Conservation (phyloP, 2,329 filamentous ascomycete species). For the Bretziella fagacearum region DNA sequence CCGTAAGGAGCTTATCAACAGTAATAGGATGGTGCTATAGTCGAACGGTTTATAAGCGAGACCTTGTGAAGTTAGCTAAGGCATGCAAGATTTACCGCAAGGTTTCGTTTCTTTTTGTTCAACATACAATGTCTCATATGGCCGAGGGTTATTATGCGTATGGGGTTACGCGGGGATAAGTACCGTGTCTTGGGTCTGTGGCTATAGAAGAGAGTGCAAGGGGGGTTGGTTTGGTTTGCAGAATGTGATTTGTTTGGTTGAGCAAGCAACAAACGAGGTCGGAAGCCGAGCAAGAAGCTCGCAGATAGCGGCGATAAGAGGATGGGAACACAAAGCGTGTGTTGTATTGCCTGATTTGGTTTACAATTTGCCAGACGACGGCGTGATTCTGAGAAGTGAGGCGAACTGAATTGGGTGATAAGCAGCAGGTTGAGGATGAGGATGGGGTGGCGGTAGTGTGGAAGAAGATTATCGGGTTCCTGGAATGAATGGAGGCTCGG, state of each 20-base stretch:
- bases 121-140: no score
- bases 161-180: no score
- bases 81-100: neutral
- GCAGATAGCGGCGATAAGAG: neutral
- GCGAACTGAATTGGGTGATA: neutral
- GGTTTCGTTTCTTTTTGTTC: neutral
- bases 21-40: neutral
- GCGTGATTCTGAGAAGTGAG: neutral
- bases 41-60: slow-evolving; percentile 2
- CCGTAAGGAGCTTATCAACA: neutral
- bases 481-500: neutral
- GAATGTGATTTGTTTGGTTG: no score
- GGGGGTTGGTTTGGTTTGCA: no score
- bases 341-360: neutral
- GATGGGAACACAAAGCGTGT: neutral
- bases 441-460: neutral
- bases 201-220: no score
- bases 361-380: neutral
- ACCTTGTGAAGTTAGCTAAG: no score
- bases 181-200: no score
- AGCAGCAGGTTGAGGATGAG: neutral
- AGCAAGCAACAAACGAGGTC: no score
- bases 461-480: neutral
- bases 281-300: neutral
- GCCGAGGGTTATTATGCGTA: no score